Evolutionary conservation across 768 basidiomycete species (phyloP).

Genomic region (Tephrocybe sp.): DNA sequence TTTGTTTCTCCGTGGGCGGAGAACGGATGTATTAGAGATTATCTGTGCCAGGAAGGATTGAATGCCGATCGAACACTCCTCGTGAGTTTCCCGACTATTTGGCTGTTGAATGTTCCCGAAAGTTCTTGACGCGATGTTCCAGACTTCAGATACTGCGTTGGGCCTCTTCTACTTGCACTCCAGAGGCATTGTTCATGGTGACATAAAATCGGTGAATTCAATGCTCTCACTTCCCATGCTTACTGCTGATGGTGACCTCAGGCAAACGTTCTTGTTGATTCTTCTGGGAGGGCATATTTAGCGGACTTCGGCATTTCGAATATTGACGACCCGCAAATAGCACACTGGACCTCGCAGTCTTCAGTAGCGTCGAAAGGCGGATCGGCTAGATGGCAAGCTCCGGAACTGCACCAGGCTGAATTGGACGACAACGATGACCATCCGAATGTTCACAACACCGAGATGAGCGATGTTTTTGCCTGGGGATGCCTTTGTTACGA

Average conservation of each 20-base stretch:
- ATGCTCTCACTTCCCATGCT: neutral
- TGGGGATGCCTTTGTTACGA: constrained; percentile 26
- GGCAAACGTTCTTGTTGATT: constrained; percentile 24
- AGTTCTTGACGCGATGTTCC: no score
- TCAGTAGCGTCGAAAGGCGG: constrained; percentile 15
- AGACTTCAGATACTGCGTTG: constrained; percentile 17
- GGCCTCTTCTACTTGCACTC: constrained; percentile 25
- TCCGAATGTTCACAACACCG: no score
- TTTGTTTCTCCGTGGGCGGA: constrained; percentile 30
- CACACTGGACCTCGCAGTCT: constrained; percentile 5
- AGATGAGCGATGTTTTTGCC: no score
- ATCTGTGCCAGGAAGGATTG: constrained; percentile 22
- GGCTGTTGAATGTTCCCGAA: neutral
- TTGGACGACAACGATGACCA: neutral
- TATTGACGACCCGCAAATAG: constrained; percentile 16
- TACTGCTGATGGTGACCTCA: constrained; percentile 1
- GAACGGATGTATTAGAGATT: constrained; percentile 23
- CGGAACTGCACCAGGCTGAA: constrained; percentile 17
- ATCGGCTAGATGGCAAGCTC: constrained; percentile 24
- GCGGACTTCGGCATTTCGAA: constrained; percentile 26
- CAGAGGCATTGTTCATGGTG: constrained; percentile 24
- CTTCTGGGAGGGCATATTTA: constrained; percentile 20
- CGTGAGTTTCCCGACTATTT: neutral
- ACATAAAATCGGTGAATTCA: constrained; percentile 24
- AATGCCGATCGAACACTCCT: constrained; percentile 13